Percentiles rank a stretch among this genome's conserved stretches.
These are phyloP conservation scores for Castanospermum australe DNA, from an alignment of 306 rosid species.

Conservation along the genomic window DNA sequence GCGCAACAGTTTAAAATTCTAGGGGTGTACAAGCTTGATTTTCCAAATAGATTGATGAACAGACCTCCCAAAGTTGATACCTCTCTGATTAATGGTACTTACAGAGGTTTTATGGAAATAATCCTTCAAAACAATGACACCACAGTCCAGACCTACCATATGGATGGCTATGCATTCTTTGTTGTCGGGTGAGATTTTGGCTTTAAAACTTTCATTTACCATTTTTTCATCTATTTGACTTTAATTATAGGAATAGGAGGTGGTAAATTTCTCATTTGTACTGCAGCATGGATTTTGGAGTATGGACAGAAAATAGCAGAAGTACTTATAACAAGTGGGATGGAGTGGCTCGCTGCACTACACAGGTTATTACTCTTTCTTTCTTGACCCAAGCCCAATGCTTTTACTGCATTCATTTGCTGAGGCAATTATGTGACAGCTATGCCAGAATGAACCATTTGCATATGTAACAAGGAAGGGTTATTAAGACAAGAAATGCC, in stretches of 20 bases:
- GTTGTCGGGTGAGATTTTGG: conserved; percentile 75
- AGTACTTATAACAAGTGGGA: conserved; percentile 82
- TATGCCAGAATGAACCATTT: background rate
- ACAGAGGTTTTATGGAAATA: conserved; percentile 79
- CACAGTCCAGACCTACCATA: conserved; percentile 76
- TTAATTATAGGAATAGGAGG: conserved; percentile 6
- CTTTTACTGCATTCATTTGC: conserved; percentile 9
- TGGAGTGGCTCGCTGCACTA: conserved; percentile 77
- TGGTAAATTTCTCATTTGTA: conserved; percentile 25
- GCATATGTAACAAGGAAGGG: background rate
- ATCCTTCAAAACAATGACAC: conserved; percentile 84
- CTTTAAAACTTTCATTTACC: background rate
- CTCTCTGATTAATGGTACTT: conserved; percentile 76
- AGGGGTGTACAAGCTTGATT: conserved; percentile 77
- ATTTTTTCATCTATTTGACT: background rate
- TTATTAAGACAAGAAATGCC: background rate
- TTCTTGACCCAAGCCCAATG: background rate
- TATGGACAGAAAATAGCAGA: conserved; percentile 89
- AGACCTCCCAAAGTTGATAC: conserved; percentile 70
- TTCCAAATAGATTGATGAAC: conserved; percentile 74
- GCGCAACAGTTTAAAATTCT: conserved; percentile 74
- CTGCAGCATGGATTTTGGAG: conserved; percentile 85
- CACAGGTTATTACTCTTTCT: conserved; percentile 56
- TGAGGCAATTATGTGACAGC: background rate
- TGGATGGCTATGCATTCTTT: conserved; percentile 86